Base-by-base conservation (phyloP, 2,329 filamentous ascomycete species). In the Pseudocercospora eumusae region DNA sequence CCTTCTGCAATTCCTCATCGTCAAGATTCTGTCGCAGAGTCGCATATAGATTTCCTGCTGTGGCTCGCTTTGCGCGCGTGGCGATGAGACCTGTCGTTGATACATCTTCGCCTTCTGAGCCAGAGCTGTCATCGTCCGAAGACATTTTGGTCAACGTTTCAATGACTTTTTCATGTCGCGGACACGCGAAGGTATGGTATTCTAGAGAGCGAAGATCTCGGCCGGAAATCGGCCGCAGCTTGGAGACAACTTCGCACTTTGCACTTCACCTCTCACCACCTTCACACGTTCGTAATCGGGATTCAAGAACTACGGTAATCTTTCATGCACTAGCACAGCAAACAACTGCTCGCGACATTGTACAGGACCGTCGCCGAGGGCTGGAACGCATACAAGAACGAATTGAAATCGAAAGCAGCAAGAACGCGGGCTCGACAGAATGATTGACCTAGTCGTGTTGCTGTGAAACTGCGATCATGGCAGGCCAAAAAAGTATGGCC, bases 1-100 rank as follows among this genome's bases (percentile, higher is more conserved):
- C 76, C 55, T 79, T 78, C 56, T 75, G 75, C 45, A 78, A 71
- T 55, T 80, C 73, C 61, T 76, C 72, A 52, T 76, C 74, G 59
- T 79, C 78, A 42, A 78, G 72, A 52, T 87, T 87, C 64, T 88
- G 87, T 50, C 95, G 81, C 74, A 96, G 86, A 55, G 86, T 86
- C 70, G 89, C 88, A 83, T 96, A 89, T 66, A 91, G 87, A 74
- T 92, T 93, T 62, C 92, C 92, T 20, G 92, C 92, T 0, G 90
- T 96, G 11, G 88, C 87, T 66, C 92, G 88, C 75, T 87, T 90
- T 67, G 86, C 81, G 63, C 92, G 88, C 40, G 86, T 86, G 4
- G 88, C 90, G 50, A 88, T 88, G 40, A 93, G 83, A 82, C 88
- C 73, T 9, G 68, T 71, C 8, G 67, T 69, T 20, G 56, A 57